Evolutionary conservation across 2,329 filamentous ascomycete species (phyloP).

Genomic region (Davidsoniella australis): DNA sequence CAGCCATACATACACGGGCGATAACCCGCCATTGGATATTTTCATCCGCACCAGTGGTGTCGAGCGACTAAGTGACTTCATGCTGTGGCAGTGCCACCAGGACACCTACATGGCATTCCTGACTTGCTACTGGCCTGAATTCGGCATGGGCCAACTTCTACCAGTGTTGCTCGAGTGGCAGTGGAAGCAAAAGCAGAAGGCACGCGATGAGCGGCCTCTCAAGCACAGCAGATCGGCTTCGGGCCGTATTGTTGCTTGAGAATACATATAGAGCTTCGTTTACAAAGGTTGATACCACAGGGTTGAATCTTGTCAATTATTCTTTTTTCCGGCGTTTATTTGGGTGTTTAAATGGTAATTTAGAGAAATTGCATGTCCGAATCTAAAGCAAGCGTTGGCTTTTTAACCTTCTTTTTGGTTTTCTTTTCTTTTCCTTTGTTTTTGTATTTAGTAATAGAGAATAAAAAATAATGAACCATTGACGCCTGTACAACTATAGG

Average conservation of each 20-base stretch:
- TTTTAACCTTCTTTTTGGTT: too few species aligned
- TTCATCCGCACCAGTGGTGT: conserved; percentile 88
- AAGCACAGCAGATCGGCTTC: conserved; percentile 18
- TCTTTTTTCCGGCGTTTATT: not conserved
- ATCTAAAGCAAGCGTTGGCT: too few species aligned
- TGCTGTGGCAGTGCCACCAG: conserved; percentile 96
- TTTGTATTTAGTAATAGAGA: too few species aligned
- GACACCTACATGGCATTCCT: conserved; percentile 85
- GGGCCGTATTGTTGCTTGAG: conserved; percentile 10
- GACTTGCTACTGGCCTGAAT: conserved; percentile 87
- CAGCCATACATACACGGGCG: conserved; percentile 73
- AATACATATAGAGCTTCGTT: not conserved
- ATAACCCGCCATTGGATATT: conserved; percentile 74
- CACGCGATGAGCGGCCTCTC: conserved; percentile 29
- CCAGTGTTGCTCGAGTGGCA: conserved; percentile 88
- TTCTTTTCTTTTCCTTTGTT: too few species aligned
- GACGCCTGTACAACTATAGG: too few species aligned
- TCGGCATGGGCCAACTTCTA: conserved; percentile 83
- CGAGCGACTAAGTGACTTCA: conserved; percentile 83
- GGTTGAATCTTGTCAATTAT: not conserved
- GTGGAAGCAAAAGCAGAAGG: conserved; percentile 43
- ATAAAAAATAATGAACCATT: too few species aligned
- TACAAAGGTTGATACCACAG: not conserved
- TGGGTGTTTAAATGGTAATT: not conserved
- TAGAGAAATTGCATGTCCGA: too few species aligned